Evolutionary conservation across 106 monocot genomes (phyloP), one percentile per base, ranked within the genome.

Genomic region (Allium fistulosum): DNA sequence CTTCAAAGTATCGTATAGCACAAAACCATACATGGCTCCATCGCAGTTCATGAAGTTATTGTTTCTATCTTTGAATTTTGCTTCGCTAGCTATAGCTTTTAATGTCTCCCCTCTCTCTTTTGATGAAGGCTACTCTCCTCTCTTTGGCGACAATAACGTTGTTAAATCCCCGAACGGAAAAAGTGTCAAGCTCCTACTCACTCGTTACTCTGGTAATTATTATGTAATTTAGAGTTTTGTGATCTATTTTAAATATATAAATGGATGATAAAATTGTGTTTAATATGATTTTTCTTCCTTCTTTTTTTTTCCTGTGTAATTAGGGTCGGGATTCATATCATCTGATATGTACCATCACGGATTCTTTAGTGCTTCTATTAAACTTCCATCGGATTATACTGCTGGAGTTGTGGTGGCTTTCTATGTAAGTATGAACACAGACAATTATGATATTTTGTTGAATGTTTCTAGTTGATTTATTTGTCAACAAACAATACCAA

Each of bases 141-240:
- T 84, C n/a, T 84, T 84, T 56, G 84, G 84, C 46, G 66, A 80
- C 10, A 56, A 16, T 26, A 84, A 84, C 68, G 70, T 84, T 63
- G 71, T 74, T 2, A 69, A 48, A 11, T 84, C 84, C 7, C 45
- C 59, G 17, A 74, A 80, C 51, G 71, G 77, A 14, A 59, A 74
- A 17, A 66, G 67, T 26, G 84, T 77, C 66, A 53, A 74, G 15
- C 63, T 84, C 56, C 66, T 56, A 46, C 84, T 84, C 61, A 68
- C 80, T 63, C 80, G 80, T 45, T 84, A 68, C 59, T 64, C 84
- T 11, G 83, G 83, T 83, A 45, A 68, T 46, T 56, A 26, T 15
- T 16, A 3, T 6, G 2, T 12, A 55, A 12, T 55, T 2, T 46
- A 7, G 7, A 8, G 48, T 49, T 1, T 69, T 8, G 4, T 51